Percentiles rank a stretch among this genome's conserved stretches.
phyloP scores from a whole-genome alignment of 75 land plant genomes.

The Sequoia sempervirens region DNA sequence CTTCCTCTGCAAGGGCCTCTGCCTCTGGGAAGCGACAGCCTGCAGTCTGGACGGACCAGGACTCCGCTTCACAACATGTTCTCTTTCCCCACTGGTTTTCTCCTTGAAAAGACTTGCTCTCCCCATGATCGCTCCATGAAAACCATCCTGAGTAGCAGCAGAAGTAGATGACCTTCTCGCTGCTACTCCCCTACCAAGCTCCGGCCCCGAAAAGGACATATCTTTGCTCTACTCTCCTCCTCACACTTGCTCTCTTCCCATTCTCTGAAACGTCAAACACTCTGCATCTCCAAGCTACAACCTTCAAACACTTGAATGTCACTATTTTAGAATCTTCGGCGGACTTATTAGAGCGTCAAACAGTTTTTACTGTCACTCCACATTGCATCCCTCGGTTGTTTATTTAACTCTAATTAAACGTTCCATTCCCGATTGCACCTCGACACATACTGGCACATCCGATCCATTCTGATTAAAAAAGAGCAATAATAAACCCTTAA shows the following conservation, averaged over 20 bases:
- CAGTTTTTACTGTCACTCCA: neutral
- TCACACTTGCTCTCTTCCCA: neutral
- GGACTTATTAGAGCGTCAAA: neutral
- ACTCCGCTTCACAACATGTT: neutral
- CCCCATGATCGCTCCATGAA: neutral
- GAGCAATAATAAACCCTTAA: neutral
- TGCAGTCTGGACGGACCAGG: conserved; percentile 30
- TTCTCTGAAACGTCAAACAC: neutral
- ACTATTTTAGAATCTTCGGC: neutral
- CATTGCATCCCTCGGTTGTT: neutral
- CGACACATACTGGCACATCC: neutral
- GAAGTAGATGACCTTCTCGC: neutral
- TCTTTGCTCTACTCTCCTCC: neutral
- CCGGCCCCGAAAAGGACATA: conserved; percentile 1
- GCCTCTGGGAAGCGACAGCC: conserved; percentile 27
- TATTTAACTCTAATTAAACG: neutral
- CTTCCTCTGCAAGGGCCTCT: conserved; percentile 59
- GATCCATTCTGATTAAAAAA: neutral
- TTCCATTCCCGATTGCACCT: neutral
- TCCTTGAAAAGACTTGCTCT: neutral
- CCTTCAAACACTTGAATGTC: neutral
- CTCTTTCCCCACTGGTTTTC: neutral
- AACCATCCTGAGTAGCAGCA: conserved; percentile 2
- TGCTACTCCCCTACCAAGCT: neutral
- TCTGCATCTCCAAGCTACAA: neutral